phyloP scores from a whole-genome alignment of 2,329 filamentous ascomycete genomes.

The Myriosclerotinia scirpicola region DNA sequence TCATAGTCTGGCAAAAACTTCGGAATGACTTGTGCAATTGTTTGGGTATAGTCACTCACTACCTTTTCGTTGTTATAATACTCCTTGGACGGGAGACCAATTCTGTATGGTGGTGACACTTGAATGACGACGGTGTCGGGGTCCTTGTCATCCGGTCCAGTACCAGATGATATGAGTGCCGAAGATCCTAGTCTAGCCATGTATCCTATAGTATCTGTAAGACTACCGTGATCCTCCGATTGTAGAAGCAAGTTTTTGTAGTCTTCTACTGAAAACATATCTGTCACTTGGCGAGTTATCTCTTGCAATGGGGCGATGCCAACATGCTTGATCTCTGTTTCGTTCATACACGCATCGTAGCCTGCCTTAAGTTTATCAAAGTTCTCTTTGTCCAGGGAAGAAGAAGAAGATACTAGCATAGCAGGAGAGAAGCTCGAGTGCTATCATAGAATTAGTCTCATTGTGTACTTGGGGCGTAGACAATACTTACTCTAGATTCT shows the following conservation, averaged over 20 bases:
- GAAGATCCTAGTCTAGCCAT: conserved; percentile 49
- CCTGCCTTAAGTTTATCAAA: conserved; percentile 64
- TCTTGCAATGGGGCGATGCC: conserved; percentile 57
- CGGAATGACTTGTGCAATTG: conserved; percentile 41
- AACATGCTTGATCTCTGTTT: conserved; percentile 53
- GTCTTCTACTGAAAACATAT: conserved; percentile 45
- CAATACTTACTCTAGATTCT: conserved; percentile 41
- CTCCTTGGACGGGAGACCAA: conserved; percentile 62
- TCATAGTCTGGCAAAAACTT: conserved; percentile 31
- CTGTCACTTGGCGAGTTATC: conserved; percentile 54
- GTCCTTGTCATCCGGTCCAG: conserved; percentile 45
- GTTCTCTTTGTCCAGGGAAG: conserved; percentile 57
- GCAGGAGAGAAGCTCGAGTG: conserved; percentile 52
- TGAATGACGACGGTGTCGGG: conserved; percentile 48
- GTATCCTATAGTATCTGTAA: conserved; percentile 50
- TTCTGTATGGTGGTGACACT: conserved; percentile 45
- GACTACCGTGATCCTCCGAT: conserved; percentile 38
- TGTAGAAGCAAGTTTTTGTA: conserved; percentile 27
- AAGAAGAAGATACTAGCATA: conserved; percentile 42
- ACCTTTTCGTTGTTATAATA: conserved; percentile 58
- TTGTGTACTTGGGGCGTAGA: conserved; percentile 19
- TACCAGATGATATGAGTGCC: conserved; percentile 38
- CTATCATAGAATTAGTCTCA: conserved; percentile 37
- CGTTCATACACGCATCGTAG: conserved; percentile 66
- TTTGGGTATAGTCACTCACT: conserved; percentile 51